phyloP scores from a whole-genome alignment of 129 eudicot species.

The Centella asiatica region DNA sequence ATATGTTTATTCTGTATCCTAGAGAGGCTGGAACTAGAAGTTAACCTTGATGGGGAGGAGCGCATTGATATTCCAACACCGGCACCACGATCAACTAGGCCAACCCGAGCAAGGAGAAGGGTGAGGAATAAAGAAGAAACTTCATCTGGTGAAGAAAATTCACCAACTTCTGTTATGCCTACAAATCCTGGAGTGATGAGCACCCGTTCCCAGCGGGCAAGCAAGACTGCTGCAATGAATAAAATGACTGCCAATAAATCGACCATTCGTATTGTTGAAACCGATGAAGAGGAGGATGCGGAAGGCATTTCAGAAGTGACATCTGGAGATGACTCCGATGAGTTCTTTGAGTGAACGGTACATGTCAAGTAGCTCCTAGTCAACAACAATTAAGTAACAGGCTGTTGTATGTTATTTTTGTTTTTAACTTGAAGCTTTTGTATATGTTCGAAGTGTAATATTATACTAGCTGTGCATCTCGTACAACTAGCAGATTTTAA shows the following conservation, averaged over 20 bases:
- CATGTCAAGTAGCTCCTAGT: background rate
- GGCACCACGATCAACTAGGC: constrained; percentile 47
- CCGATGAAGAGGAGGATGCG: constrained; percentile 26
- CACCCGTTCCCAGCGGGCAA: constrained; percentile 80
- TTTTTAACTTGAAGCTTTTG: background rate
- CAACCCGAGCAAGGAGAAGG: constrained; percentile 46
- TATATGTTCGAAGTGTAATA: background rate
- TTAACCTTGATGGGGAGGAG: constrained; percentile 32
- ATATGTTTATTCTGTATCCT: constrained; percentile 11
- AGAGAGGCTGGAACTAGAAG: constrained; percentile 57
- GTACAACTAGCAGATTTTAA: constrained; percentile 18
- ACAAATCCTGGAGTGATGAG: constrained; percentile 28
- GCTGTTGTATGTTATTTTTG: background rate
- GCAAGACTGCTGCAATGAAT: constrained; percentile 88
- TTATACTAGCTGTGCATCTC: constrained; percentile 11
- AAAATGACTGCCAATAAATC: constrained; percentile 45
- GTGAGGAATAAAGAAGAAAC: constrained; percentile 36
- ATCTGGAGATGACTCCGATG: constrained; percentile 52
- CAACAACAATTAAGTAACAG: background rate
- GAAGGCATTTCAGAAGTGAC: constrained; percentile 48
- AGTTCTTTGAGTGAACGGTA: constrained; percentile 2
- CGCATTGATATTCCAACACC: constrained; percentile 52
- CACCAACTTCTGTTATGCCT: constrained; percentile 42
- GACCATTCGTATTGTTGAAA: constrained; percentile 12
- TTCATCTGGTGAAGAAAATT: constrained; percentile 72